Evolutionary conservation across 1,139 yeast species (phyloP).

Genomic region (Fermentozyma sake): DNA sequence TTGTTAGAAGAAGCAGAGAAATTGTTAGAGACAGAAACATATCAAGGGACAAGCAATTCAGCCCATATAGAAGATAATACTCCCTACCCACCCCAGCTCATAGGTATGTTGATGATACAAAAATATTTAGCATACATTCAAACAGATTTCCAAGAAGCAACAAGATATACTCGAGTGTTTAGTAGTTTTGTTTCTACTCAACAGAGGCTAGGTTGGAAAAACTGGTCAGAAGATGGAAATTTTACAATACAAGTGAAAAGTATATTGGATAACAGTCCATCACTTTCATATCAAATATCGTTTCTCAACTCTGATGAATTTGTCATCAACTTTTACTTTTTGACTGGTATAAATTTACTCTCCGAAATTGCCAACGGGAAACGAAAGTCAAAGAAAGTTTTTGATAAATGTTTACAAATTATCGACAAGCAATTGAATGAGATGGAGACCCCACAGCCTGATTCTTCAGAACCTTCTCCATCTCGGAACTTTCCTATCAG

Average conservation of each 20-base stretch:
- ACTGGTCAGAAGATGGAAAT: constrained; percentile 24
- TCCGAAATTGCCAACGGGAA: constrained; percentile 28
- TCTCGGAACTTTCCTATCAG: constrained; percentile 13
- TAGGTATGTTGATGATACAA: constrained; percentile 23
- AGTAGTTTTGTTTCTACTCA: constrained; percentile 22
- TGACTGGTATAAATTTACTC: constrained; percentile 35
- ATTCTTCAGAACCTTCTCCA: too few species aligned
- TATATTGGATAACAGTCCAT: too few species aligned
- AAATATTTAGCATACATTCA: constrained; percentile 20
- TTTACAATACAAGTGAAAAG: constrained; percentile 13
- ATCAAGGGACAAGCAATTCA: too few species aligned
- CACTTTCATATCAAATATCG: constrained; percentile 11
- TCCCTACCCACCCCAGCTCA: constrained; percentile 23
- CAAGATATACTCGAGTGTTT: constrained; percentile 18
- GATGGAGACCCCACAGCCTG: constrained; percentile 13
- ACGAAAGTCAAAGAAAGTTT: constrained; percentile 28
- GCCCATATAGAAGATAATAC: too few species aligned
- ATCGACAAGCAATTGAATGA: constrained; percentile 23
- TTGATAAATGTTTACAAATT: constrained; percentile 30
- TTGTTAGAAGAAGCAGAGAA: constrained; percentile 14
- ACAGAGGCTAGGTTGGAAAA: constrained; percentile 16
- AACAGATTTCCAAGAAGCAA: constrained; percentile 18
- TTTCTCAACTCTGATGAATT: constrained; percentile 45
- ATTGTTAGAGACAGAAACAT: constrained; percentile 4
- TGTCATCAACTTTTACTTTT: constrained; percentile 33